Evolutionary conservation across 2,329 filamentous ascomycete genomes (phyloP).

Genomic region (Simplicillium aogashimaense): DNA sequence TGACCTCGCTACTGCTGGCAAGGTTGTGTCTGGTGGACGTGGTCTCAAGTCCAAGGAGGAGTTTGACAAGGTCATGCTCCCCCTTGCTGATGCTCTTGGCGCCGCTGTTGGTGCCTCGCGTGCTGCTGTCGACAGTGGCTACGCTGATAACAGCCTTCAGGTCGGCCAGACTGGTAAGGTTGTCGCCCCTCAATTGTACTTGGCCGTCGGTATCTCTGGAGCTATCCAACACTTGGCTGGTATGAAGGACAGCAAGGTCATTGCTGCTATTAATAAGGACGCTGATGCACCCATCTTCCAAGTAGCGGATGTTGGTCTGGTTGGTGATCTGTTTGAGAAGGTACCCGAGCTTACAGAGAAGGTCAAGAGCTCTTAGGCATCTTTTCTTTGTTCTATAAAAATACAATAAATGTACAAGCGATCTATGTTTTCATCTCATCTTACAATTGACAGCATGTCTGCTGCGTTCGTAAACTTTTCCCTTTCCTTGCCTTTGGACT

Average conservation of each 20-base stretch:
- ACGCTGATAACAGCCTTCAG: slow-evolving; percentile 96
- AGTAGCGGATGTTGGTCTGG: slow-evolving; percentile 88
- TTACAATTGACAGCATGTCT: slow-evolving; percentile 47
- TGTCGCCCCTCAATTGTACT: slow-evolving; percentile 88
- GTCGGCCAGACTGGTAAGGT: slow-evolving; percentile 99
- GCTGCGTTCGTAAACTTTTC: slow-evolving; percentile 54
- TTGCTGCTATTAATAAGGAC: slow-evolving; percentile 98
- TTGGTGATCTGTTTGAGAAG: slow-evolving; percentile 91
- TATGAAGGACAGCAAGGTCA: slow-evolving; percentile 99
- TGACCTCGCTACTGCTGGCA: slow-evolving; percentile 79
- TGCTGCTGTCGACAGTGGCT: slow-evolving; percentile 92
- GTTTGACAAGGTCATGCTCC: slow-evolving; percentile 86
- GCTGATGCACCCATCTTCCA: slow-evolving; percentile 96
- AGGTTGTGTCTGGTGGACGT: slow-evolving; percentile 86
- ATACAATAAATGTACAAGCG: slow-evolving; percentile 10
- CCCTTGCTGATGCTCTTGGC: slow-evolving; percentile 82
- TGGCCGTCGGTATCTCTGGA: slow-evolving; percentile 91
- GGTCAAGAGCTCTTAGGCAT: slow-evolving; percentile 50
- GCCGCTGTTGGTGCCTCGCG: slow-evolving; percentile 94
- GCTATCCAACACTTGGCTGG: slow-evolving; percentile 97
- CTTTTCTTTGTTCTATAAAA: slow-evolving; percentile 11
- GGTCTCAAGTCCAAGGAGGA: slow-evolving; percentile 97
- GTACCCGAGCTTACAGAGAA: slow-evolving; percentile 96
- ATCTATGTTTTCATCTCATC: slow-evolving; percentile 21
- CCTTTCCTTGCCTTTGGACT: slow-evolving; percentile 61